Evolutionary conservation across 2,329 filamentous ascomycete genomes (phyloP), one percentile per base, ranked within the genome.

Genomic region (Pseudogymnoascus sp.): DNA sequence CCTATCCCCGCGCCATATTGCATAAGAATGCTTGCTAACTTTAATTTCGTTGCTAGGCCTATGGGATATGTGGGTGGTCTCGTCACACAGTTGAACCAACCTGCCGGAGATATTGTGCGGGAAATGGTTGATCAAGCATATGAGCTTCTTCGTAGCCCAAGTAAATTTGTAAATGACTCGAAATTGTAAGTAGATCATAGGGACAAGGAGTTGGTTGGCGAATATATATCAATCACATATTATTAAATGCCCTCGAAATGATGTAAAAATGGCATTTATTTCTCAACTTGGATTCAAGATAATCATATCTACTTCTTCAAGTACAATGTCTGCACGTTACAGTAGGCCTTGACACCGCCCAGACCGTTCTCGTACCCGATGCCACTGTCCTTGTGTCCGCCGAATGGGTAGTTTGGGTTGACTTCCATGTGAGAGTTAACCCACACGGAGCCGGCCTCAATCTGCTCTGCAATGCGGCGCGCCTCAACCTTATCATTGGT

Each of bases 41-140:
- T 2, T 26, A 90, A 93, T 75, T 91, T 90, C 73, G 83, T 90
- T 90, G 91, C 91, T 13, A 95, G 85, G 80, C 79, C 96, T 70
- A 97, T 97, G 93, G 93, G 93, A 76, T 93, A 96, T 84, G 92
- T 89, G 67, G 89, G 93, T 44, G 92, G 93, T 33, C 90, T 96
- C 23, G 89, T 93, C 64, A 93, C 92, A 72, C 90, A 97, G 78
- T 88, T 86, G 81, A 93, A 93, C 35, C 61, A 62, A 85, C 79
- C 83, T 23, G 93, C 93, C 67, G 93, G 91, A 83, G 89, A 76
- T 26, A 93, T 97, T 68, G 87, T 97, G 29, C 92, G 97, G 72
- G 93, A 97, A 80, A 89, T 97, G 71, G 88, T 97, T 66, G 77
- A 80, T 56, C 91, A 95, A 71, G 93, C 91, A 50, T 59, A 37